Conservation (phyloP, 495 filamentous ascomycete species). For the Tuber aestivum region DNA sequence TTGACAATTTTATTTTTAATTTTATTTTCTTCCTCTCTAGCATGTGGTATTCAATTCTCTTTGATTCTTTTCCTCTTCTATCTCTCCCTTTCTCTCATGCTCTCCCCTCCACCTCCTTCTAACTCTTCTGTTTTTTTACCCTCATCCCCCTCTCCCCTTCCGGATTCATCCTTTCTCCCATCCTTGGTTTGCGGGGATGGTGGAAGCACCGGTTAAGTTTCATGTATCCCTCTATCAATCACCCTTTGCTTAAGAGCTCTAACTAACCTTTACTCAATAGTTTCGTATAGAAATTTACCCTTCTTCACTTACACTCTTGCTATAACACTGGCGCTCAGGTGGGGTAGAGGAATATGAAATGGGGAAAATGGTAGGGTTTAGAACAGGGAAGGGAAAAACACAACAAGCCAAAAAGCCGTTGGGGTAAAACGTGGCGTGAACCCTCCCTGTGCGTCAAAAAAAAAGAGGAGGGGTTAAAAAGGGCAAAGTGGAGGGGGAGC, state of each 20-base stretch:
- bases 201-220: background rate
- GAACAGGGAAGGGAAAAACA: background rate
- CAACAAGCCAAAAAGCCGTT: background rate
- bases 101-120: background rate
- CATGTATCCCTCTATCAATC: background rate
- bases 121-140: background rate
- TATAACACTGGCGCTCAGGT: background rate
- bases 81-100: background rate
- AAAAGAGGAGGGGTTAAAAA: background rate
- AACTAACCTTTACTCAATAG: background rate
- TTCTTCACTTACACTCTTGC: background rate
- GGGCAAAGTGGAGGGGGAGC: background rate
- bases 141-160: background rate
- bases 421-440: background rate
- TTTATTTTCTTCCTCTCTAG: background rate
- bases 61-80: background rate
- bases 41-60: background rate
- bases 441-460: background rate
- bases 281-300: background rate
- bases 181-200: background rate
- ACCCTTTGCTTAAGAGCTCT: background rate
- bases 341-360: background rate
- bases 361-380: background rate
- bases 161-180: background rate
- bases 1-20: background rate